Conservation (phyloP, 192 early-diverging fungal genomes). For the Pecoramyces ruminantium region DNA sequence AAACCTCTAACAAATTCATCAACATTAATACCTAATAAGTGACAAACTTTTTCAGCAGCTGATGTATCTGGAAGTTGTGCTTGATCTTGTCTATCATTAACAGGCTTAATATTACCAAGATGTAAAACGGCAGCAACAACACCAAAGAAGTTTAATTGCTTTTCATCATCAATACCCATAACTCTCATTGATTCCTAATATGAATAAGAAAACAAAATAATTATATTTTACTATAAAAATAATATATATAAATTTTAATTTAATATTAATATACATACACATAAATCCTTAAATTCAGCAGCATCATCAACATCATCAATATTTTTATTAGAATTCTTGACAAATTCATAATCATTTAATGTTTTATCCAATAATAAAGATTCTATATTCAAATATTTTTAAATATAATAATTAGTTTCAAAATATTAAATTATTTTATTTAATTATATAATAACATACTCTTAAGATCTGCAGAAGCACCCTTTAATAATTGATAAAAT, state of each 20-base stretch:
- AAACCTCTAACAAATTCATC: slow-evolving; percentile 73
- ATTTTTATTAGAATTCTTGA: slow-evolving; percentile 61
- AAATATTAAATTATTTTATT: no score
- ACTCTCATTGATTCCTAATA: slow-evolving; percentile 56
- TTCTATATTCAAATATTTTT: slow-evolving; percentile 16
- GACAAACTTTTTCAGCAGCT: slow-evolving; percentile 76
- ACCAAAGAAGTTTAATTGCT: slow-evolving; percentile 66
- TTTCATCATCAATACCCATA: slow-evolving; percentile 59
- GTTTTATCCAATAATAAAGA: slow-evolving; percentile 56
- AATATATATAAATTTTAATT: no score
- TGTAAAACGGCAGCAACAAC: slow-evolving; percentile 76
- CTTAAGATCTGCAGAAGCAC: slow-evolving; percentile 52
- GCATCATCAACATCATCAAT: slow-evolving; percentile 89
- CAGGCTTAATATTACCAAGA: slow-evolving; percentile 78
- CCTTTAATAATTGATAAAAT: slow-evolving; percentile 95
- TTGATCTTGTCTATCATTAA: slow-evolving; percentile 65
- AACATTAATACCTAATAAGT: slow-evolving; percentile 78
- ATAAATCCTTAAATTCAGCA: slow-evolving; percentile 56
- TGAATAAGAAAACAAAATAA: no score
- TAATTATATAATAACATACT: slow-evolving; percentile 11
- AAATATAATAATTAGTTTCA: no score
- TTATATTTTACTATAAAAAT: no score
- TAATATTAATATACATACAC: slow-evolving; percentile 20
- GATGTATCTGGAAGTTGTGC: slow-evolving; percentile 61
- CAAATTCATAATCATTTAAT: slow-evolving; percentile 67